A percentile compares a stretch with the other conserved stretches of the same genome.
phyloP scores from a whole-genome alignment of 192 early-diverging fungal species.

The Mortierella claussenii region DNA sequence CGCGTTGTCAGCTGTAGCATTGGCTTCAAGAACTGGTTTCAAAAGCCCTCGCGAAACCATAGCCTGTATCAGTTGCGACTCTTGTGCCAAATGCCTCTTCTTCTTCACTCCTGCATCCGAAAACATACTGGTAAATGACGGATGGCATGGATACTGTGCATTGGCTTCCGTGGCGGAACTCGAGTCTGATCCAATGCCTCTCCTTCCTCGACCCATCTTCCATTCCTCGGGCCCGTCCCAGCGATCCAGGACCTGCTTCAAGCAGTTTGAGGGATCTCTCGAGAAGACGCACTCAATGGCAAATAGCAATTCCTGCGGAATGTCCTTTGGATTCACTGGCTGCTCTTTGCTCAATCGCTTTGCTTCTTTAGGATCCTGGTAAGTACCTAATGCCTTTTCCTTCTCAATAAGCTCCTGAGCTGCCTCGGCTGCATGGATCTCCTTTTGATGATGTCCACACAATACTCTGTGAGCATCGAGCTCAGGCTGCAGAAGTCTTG shows the following conservation, averaged over 20 bases:
- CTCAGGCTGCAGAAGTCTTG: slow-evolving; percentile 17
- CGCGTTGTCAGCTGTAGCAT: too few species aligned
- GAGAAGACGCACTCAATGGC: slow-evolving; percentile 33
- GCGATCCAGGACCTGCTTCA: slow-evolving; percentile 24
- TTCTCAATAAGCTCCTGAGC: slow-evolving; percentile 16
- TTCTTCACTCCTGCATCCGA: slow-evolving; percentile 44
- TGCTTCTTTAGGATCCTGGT: slow-evolving; percentile 34
- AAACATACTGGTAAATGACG: slow-evolving; percentile 28
- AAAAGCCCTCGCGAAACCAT: slow-evolving; percentile 25
- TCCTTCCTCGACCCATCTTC: slow-evolving; percentile 17
- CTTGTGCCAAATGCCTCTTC: slow-evolving; percentile 47
- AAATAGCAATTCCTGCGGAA: slow-evolving; percentile 22
- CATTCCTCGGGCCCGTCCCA: slow-evolving; percentile 39
- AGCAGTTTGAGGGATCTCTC: not conserved
- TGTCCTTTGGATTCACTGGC: slow-evolving; percentile 45
- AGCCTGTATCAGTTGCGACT: slow-evolving; percentile 40
- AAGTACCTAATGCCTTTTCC: slow-evolving; percentile 17
- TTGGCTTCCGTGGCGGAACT: too few species aligned
- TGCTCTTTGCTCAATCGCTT: slow-evolving; percentile 25
- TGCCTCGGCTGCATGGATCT: slow-evolving; percentile 13
- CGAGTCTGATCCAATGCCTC: not conserved
- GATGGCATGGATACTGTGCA: slow-evolving; percentile 33
- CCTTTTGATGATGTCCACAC: slow-evolving; percentile 47
- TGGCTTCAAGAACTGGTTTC: not conserved
- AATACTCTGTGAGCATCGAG: slow-evolving; percentile 19